Evolutionary conservation across 345 rosid species (phyloP), one percentile per base, ranked within the genome.

Genomic region (Euphorbia pulcherrima): DNA sequence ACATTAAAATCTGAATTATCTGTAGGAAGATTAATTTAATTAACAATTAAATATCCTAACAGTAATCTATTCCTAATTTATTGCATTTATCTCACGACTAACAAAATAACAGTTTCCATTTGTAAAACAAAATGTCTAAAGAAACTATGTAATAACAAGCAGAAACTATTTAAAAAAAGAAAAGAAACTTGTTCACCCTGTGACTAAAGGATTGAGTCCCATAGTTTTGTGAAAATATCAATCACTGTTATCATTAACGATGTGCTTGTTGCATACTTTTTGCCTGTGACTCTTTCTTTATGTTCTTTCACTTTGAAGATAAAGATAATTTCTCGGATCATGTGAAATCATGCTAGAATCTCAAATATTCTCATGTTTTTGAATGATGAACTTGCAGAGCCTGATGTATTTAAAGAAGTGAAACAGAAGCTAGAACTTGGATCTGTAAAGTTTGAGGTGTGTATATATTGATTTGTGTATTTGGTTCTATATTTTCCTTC

Each of bases 401-500:
- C 90, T 76, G 98, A 90, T 79, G 90, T 90, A 64, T 79, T 77
- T 47, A 90, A 79, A 80, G 98, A 93, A 85, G 93, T 93, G 75
- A 93, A 85, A 84, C 91, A 81, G 81, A 93, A 90, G 80, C 81
- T 90, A 70, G 96, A 87, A 73, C 85, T 88, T 73, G 98, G 94
- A 68, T 72, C 89, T 58, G 97, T 93, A 73, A 93, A 90, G 79
- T 90, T 90, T 80, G 94, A 93, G 98, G 98, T 90, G 51, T 63
- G 76, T 67, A 60, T 68, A 11, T 28, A 59, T 51, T 56, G 23
- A 51, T 13, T 40, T 16, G 23, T 51, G 5, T 39, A 3, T 58
- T 65, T 23, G 50, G 50, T 52, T 48, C 9, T 62, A 41, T 27
- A 7, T 39, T 47, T 61, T 24, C 29, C 29, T 54, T n/a, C 26